Evolutionary conservation across 2,329 filamentous ascomycete species (phyloP), one percentile per base, ranked within the genome.

Genomic region (Aspergillus piperis): DNA sequence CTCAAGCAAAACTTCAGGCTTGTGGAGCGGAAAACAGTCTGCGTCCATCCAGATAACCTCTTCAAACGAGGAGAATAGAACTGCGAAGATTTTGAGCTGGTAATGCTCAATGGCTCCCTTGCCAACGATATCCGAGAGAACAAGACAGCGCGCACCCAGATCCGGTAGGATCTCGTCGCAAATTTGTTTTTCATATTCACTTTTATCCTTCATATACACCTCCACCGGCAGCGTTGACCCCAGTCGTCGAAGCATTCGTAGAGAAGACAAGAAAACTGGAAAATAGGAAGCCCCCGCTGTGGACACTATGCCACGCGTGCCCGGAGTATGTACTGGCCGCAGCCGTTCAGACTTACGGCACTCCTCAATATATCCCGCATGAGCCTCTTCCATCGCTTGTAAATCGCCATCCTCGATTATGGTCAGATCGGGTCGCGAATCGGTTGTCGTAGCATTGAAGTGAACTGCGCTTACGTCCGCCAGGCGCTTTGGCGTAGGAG

Each of bases 1-100:
- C n/a, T 78, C 71, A 64, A 87, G 83, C 13, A 87, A 70, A 3
- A 70, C 61, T 23, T 75, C 73, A 0, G 81, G 80, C 54, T 81
- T 75, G 48, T 77, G 73, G 23, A 80, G 69, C 11, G 84, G 83
- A 66, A 86, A 84, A 62, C 78, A 79, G 66, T 86, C 84, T 58
- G 82, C 82, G 66, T 87, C 85, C 67, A 87, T 80, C 71, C 84
- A 86, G 17, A 87, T 75, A 10, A 85, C 78, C 56, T 86, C 79
- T 67, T 86, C 82, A 64, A 86, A 87, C 3, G 83, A 82, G 1
- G 84, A 86, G 62, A 86, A 82, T 2, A 87, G 74, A 17, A 87
- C 80, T 3, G 84, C 77, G 63, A 86, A 81, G 39, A 82, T 77
- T 69, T 87, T 86, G 74, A 82, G 81, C 66, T 87, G 84, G 67